Evolutionary conservation across 2,329 filamentous ascomycete genomes (phyloP).

Genomic region (Penicillium crustosum): DNA sequence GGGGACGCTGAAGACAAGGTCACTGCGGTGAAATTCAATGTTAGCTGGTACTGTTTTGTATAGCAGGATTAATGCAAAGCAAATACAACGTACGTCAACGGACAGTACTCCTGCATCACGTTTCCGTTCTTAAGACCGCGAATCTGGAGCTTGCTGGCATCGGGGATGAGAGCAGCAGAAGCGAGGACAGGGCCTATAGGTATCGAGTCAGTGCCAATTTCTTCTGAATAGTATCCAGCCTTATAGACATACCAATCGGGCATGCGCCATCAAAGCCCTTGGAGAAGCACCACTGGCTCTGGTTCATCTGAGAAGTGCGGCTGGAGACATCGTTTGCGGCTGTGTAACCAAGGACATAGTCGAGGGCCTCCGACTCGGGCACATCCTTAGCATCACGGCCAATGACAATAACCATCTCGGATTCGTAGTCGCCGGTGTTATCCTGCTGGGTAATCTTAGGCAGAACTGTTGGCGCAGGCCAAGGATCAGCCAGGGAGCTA

Average conservation of each 20-base stretch:
- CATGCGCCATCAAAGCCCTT: slow-evolving; percentile 61
- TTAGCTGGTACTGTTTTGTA: slow-evolving; percentile 10
- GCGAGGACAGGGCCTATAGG: slow-evolving; percentile 52
- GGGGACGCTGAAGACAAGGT: slow-evolving; percentile 56
- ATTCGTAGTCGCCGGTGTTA: slow-evolving; percentile 60
- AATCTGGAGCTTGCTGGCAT: slow-evolving; percentile 36
- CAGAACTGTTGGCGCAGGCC: slow-evolving; percentile 51
- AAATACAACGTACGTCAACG: slow-evolving; percentile 38
- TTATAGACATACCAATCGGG: slow-evolving; percentile 45
- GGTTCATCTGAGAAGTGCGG: slow-evolving; percentile 55
- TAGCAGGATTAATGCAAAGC: background rate
- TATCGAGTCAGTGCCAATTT: background rate
- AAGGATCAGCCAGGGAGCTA: slow-evolving; percentile 56
- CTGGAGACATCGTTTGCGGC: slow-evolving; percentile 64
- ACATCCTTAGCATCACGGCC: slow-evolving; percentile 56
- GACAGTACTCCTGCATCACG: slow-evolving; percentile 50
- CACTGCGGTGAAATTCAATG: slow-evolving; percentile 34
- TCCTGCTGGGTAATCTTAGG: slow-evolving; percentile 55
- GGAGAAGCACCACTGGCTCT: slow-evolving; percentile 59
- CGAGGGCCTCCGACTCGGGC: slow-evolving; percentile 55
- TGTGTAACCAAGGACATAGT: slow-evolving; percentile 65
- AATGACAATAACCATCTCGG: slow-evolving; percentile 59
- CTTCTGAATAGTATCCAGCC: background rate
- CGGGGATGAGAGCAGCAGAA: slow-evolving; percentile 36
- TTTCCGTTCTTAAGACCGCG: slow-evolving; percentile 50